Conservation (phyloP, 495 filamentous ascomycete species). For the Halenospora varia region DNA sequence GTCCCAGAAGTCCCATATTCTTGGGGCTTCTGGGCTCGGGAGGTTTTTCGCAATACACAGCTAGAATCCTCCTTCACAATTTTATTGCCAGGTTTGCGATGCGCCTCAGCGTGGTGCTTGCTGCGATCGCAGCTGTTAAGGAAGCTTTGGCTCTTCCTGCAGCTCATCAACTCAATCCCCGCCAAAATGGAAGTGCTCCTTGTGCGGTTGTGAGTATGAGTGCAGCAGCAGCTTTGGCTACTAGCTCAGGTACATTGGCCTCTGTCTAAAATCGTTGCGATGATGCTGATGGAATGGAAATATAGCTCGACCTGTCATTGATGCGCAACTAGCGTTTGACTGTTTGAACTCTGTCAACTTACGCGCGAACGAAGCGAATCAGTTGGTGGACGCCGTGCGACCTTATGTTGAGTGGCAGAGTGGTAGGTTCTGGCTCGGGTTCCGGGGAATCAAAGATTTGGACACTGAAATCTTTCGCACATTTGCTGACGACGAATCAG, state of each 20-base stretch:
- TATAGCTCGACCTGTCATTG: not conserved
- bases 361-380: constrained; percentile 30
- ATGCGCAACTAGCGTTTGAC: constrained; percentile 32
- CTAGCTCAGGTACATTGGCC: not conserved
- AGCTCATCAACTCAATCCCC: not conserved
- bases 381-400: constrained; percentile 31
- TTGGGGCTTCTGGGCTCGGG: too few relatives aligned
- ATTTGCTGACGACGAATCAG: not conserved
- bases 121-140: not conserved
- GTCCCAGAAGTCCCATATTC: not conserved
- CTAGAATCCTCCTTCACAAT: not conserved
- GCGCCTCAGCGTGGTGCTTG: not conserved
- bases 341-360: constrained; percentile 40
- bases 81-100: not conserved
- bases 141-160: not conserved
- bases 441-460: not conserved
- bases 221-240: not conserved
- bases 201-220: not conserved
- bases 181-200: not conserved
- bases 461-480: too few relatives aligned
- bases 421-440: not conserved
- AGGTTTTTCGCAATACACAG: too few relatives aligned
- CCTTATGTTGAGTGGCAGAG: constrained; percentile 39
- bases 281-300: not conserved
- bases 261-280: not conserved